Conservation (phyloP, 1,284 basidiomycete species). For the Cutaneotrichosporon cyanovorans region DNA sequence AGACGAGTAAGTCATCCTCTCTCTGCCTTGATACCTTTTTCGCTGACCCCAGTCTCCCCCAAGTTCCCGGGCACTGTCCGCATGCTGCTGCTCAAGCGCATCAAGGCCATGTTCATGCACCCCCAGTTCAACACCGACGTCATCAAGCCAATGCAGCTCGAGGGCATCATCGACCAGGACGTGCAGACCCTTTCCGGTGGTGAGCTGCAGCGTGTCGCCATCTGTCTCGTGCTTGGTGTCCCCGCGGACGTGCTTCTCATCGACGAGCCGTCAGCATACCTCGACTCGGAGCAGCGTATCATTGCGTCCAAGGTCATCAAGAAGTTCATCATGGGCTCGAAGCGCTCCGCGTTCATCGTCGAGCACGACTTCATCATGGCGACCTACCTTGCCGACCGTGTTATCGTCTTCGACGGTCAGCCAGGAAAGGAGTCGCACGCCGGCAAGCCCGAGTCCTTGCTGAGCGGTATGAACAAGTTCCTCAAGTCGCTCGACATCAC, state of each 20-base stretch:
- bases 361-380: constrained; percentile 50
- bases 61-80: constrained; percentile 90
- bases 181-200: constrained; percentile 94
- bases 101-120: constrained; percentile 90
- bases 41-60: constrained; percentile 60
- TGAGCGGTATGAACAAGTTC: constrained; percentile 55
- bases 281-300: constrained; percentile 98
- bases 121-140: constrained; percentile 96
- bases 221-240: constrained; percentile 74
- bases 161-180: constrained; percentile 88
- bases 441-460: constrained; percentile 49
- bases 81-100: constrained; percentile 84
- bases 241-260: constrained; percentile 68
- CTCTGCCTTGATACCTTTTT: too few relatives aligned
- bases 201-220: constrained; percentile 91
- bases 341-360: constrained; percentile 77
- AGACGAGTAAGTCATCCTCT: constrained; percentile 47
- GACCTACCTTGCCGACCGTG: constrained; percentile 91
- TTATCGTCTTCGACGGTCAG: constrained; percentile 86
- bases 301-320: constrained; percentile 95
- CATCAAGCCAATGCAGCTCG: constrained; percentile 85
- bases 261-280: constrained; percentile 58
- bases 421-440: constrained; percentile 77
- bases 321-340: constrained; percentile 85
- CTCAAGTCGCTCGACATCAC: constrained; percentile 86